Conservation (phyloP, 495 filamentous ascomycete species). For the Hyaloscypha hepaticicola region DNA sequence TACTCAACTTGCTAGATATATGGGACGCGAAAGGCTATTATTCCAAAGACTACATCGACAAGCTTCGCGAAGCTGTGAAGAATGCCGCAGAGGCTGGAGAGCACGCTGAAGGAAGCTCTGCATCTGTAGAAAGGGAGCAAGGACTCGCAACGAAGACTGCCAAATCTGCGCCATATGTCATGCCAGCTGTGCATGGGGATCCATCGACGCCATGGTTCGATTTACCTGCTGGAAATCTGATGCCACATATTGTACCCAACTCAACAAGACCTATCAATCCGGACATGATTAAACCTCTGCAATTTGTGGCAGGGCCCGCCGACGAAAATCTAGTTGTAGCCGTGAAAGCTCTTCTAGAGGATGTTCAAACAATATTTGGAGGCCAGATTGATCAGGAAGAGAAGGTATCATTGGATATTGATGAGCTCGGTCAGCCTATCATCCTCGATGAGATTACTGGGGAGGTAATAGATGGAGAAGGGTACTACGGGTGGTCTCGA, state of each 20-base stretch:
- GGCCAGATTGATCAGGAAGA: constrained; percentile 38
- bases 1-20: constrained; percentile 65
- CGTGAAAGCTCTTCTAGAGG: constrained; percentile 65
- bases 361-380: constrained; percentile 63
- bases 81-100: constrained; percentile 41
- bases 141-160: constrained; percentile 34
- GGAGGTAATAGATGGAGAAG: constrained; percentile 60
- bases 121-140: constrained; percentile 11
- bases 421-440: constrained; percentile 70
- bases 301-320: constrained; percentile 70
- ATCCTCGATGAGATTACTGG: constrained; percentile 59
- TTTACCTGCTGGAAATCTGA: constrained; percentile 77
- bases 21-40: constrained; percentile 76
- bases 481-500: constrained; percentile 85
- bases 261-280: constrained; percentile 71
- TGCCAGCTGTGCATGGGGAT: constrained; percentile 80
- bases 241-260: constrained; percentile 76
- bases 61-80: constrained; percentile 58
- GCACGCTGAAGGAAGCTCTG: constrained; percentile 22
- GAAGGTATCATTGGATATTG: constrained; percentile 51
- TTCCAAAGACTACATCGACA: constrained; percentile 51
- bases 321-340: constrained; percentile 61
- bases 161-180: constrained; percentile 61
- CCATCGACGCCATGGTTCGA: constrained; percentile 75
- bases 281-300: constrained; percentile 68